These are phyloP conservation scores for Nakaseomyces bracarensis DNA, from an alignment of 1,139 yeast species.

Conservation along the genomic window DNA sequence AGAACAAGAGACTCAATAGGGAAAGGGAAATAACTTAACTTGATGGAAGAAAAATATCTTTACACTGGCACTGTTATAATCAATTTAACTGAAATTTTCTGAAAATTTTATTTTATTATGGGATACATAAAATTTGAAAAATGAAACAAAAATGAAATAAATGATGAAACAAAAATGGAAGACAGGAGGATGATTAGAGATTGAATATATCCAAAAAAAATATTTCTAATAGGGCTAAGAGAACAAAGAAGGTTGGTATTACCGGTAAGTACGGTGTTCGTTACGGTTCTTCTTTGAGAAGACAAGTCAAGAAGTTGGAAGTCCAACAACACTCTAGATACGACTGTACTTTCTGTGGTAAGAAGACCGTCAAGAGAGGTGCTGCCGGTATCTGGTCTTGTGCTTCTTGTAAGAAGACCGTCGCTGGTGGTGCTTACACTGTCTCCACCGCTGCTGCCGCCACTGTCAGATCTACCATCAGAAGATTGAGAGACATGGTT, in stretches of 20 bases:
- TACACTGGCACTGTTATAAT: too few relatives aligned
- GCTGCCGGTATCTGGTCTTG: slow-evolving; percentile 99
- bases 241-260: slow-evolving; percentile 99
- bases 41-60: too few relatives aligned
- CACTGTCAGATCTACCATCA: slow-evolving; percentile 99
- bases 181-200: neutral
- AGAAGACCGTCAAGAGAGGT: slow-evolving; percentile 95
- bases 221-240: slow-evolving; percentile 80
- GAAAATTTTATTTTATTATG: too few relatives aligned
- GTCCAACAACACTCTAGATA: slow-evolving; percentile 98
- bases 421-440: slow-evolving; percentile 99
- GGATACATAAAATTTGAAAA: neutral
- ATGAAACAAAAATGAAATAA: neutral
- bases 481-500: slow-evolving; percentile 99
- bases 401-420: slow-evolving; percentile 88
- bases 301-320: slow-evolving; percentile 99
- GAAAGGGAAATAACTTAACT: too few relatives aligned
- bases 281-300: slow-evolving; percentile 99
- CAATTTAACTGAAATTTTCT: too few relatives aligned
- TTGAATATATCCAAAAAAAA: neutral
- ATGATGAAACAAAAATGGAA: neutral
- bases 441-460: slow-evolving; percentile 99
- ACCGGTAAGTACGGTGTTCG: slow-evolving; percentile 99
- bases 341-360: slow-evolving; percentile 99
- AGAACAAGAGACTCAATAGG: too few relatives aligned